Evolutionary conservation across 2,329 filamentous ascomycete species (phyloP).

Genomic region (Aspergillus texensis): DNA sequence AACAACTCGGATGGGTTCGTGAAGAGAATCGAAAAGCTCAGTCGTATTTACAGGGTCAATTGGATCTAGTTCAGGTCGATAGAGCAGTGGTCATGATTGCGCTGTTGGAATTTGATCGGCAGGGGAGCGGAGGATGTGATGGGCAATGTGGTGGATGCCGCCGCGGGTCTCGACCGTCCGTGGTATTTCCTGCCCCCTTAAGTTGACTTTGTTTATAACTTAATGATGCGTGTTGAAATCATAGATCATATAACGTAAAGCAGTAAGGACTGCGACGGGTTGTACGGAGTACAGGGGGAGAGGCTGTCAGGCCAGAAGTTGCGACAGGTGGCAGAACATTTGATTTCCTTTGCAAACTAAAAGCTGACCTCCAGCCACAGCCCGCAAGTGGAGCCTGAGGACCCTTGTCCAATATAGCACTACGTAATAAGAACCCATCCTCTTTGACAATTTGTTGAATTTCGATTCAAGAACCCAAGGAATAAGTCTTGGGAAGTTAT

Average conservation of each 20-base stretch:
- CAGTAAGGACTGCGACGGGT: not conserved
- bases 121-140: not conserved
- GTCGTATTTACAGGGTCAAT: conserved; percentile 1
- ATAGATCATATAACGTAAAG: not conserved
- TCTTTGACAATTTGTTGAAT: not conserved
- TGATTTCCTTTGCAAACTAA: not conserved
- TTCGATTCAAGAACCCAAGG: not conserved
- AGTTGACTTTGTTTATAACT: not conserved
- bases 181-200: not conserved
- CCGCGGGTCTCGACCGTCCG: not conserved
- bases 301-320: not conserved
- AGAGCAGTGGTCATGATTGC: conserved; percentile 9
- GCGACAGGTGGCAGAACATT: not conserved
- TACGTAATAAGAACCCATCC: not conserved
- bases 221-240: not conserved
- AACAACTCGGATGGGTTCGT: too few relatives aligned
- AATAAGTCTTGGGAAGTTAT: not conserved
- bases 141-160: not conserved
- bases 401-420: not conserved
- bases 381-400: not conserved
- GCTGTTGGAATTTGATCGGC: not conserved
- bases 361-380: not conserved
- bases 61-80: conserved; percentile 2
- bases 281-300: not conserved
- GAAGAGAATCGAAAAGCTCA: not conserved